Conservation (phyloP, 2,329 filamentous ascomycete genomes). For the Penicillium concentricum region DNA sequence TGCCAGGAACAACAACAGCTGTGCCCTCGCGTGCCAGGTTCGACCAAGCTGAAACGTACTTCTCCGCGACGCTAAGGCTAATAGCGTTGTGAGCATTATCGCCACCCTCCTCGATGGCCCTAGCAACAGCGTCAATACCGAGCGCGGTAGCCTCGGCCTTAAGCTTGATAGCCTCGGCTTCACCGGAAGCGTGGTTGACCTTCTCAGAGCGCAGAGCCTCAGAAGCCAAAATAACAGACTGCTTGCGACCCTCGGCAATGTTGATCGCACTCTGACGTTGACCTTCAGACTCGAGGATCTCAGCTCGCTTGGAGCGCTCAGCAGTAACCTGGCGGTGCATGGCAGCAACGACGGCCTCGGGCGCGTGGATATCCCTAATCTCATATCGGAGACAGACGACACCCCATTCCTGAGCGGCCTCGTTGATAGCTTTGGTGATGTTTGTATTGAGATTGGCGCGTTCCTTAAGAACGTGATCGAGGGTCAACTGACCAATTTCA, state of each 20-base stretch:
- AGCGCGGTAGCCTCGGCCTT: slow-evolving; percentile 81
- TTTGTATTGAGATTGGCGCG: slow-evolving; percentile 94
- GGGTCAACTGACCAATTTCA: slow-evolving; percentile 92
- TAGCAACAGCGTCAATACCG: slow-evolving; percentile 83
- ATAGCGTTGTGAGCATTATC: slow-evolving; percentile 78
- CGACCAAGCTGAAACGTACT: slow-evolving; percentile 94
- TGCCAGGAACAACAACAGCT: slow-evolving; percentile 90
- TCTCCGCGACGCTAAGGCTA: slow-evolving; percentile 87
- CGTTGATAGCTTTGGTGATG: slow-evolving; percentile 98
- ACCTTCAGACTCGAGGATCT: slow-evolving; percentile 96
- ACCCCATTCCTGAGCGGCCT: slow-evolving; percentile 95
- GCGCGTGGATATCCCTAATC: slow-evolving; percentile 96
- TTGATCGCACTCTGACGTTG: slow-evolving; percentile 98
- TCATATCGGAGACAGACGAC: slow-evolving; percentile 96
- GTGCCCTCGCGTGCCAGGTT: slow-evolving; percentile 94
- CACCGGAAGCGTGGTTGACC: slow-evolving; percentile 89
- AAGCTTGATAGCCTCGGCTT: slow-evolving; percentile 87
- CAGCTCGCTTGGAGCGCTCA: slow-evolving; percentile 93
- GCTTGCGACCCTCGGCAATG: slow-evolving; percentile 95
- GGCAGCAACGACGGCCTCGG: slow-evolving; percentile 86
- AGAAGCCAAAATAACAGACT: slow-evolving; percentile 92
- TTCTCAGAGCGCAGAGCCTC: slow-evolving; percentile 87
- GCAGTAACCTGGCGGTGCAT: slow-evolving; percentile 99
- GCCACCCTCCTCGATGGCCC: slow-evolving; percentile 70
- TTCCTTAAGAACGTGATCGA: slow-evolving; percentile 97